Base-by-base conservation (phyloP, 2,329 filamentous ascomycete genomes). In the Pseudopyricularia javanii region DNA sequence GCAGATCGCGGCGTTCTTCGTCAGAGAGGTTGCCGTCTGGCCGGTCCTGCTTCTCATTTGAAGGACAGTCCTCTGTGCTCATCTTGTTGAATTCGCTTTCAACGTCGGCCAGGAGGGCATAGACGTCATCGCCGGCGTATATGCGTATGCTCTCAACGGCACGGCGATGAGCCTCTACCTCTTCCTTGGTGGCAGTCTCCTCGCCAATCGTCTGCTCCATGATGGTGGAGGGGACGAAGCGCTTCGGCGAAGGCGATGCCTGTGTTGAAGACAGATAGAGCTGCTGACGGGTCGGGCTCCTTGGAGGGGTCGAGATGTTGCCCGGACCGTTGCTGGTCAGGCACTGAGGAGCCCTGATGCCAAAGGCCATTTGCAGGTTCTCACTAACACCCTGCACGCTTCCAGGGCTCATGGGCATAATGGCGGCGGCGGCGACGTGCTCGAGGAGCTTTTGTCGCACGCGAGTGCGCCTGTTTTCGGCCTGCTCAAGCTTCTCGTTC, bases 401-500 rank as follows among this genome's bases (percentile, higher is more conserved):
- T 7, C 52, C 57, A 3, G 55, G 49, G 11, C 63, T 59, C 14
- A 63, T 49, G 32, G 70, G 65, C 12, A 85, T 70, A 7, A 78
- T 79, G 51, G 79, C 70, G 2, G 86, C 84, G 15, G 85, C 87
- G 48, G 87, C 86, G 51, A 91, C 82, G 62, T 91, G 87, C 66
- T 91, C 86, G 3, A 91, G 76, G 12, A 91, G 72, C 72, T 90
- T 91, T 64, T 91, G 86, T 35, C 86, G 79, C 47, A 91, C 81
- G 7, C 85, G 76, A 15, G 82, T 83, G 40, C 86, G 81, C 61
- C 87, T 76, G 63, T 90, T 88, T 66, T 91, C 87, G 9, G 86
- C 85, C 57, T 85, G 78, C 62, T 91, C 87, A n/a, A 91, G 76
- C 69, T 91, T 91, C 59, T 70, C 74, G 49, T 87, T 81, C 83